Evolutionary conservation across 148 eudicot species (phyloP).

Genomic region (Silene uniflora): DNA sequence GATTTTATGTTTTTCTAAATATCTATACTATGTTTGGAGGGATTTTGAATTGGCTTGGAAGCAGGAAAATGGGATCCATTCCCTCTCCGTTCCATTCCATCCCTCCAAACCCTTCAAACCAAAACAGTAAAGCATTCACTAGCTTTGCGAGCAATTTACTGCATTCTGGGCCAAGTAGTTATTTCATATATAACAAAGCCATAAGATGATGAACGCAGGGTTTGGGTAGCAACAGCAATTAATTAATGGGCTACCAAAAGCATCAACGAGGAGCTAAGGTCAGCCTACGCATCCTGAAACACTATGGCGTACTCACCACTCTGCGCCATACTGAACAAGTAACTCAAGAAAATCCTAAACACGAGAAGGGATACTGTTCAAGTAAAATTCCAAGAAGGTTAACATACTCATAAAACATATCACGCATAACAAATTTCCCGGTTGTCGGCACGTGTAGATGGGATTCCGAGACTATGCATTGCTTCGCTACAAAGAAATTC

Average conservation of each 20-base stretch:
- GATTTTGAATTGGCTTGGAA: too few relatives aligned
- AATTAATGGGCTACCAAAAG: slow-evolving; percentile 4
- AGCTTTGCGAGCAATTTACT: neutral
- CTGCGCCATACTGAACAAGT: neutral
- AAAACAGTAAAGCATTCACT: slow-evolving; percentile 3
- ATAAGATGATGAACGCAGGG: neutral
- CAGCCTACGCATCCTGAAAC: neutral
- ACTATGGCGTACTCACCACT: neutral
- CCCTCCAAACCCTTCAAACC: too few relatives aligned
- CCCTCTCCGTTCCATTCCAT: too few relatives aligned
- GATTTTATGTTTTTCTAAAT: too few relatives aligned
- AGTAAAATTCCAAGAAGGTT: neutral
- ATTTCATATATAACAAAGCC: too few relatives aligned
- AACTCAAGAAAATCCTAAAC: neutral
- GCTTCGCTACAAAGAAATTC: slow-evolving; percentile 99
- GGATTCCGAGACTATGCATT: slow-evolving; percentile 92
- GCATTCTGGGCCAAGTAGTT: too few relatives aligned
- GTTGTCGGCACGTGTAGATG: slow-evolving; percentile 94
- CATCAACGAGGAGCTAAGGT: neutral
- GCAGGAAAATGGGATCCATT: too few relatives aligned
- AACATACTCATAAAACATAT: slow-evolving; percentile 98
- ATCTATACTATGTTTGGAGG: too few relatives aligned
- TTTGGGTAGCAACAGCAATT: neutral
- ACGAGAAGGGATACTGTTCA: neutral
- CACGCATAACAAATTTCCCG: slow-evolving; percentile 80